phyloP scores from a whole-genome alignment of 2,329 filamentous ascomycete species.

The Zasmidium angulare region DNA sequence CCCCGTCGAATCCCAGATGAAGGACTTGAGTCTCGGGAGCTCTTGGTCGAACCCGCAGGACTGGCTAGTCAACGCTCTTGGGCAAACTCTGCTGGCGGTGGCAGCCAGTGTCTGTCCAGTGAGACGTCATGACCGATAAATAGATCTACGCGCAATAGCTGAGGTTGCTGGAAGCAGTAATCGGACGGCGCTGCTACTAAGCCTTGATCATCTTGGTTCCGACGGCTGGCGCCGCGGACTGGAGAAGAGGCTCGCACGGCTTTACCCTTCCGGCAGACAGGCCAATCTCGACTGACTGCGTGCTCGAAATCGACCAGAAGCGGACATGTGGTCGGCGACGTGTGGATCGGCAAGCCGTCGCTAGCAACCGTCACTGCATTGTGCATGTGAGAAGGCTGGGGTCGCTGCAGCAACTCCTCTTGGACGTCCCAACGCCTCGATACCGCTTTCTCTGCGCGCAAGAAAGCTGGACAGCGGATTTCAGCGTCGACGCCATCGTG shows the following conservation, averaged over 20 bases:
- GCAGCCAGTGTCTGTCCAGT: constrained; percentile 1
- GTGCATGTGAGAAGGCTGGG: constrained; percentile 5
- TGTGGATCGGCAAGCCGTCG: background rate
- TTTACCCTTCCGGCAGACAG: background rate
- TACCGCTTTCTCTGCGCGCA: too few species aligned
- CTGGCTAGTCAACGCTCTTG: background rate
- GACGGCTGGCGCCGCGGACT: background rate
- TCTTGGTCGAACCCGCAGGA: background rate
- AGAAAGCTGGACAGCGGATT: too few species aligned
- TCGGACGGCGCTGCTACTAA: background rate
- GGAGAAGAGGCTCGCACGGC: background rate
- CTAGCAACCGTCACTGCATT: background rate
- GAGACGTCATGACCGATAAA: constrained; percentile 3
- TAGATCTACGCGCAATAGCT: background rate
- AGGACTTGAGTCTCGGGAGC: constrained; percentile 4
- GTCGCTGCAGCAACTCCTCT: background rate
- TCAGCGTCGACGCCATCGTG: background rate
- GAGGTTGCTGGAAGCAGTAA: background rate
- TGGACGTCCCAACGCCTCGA: background rate
- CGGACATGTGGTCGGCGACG: background rate
- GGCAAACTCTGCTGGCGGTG: constrained; percentile 5
- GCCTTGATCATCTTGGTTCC: background rate
- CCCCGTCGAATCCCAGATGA: constrained; percentile 9
- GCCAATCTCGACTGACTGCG: background rate
- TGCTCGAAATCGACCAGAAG: background rate